These are phyloP conservation scores for Globisporangium echinulatum DNA, from an alignment of 352 stramenopile genomes.

Conservation along the genomic window DNA sequence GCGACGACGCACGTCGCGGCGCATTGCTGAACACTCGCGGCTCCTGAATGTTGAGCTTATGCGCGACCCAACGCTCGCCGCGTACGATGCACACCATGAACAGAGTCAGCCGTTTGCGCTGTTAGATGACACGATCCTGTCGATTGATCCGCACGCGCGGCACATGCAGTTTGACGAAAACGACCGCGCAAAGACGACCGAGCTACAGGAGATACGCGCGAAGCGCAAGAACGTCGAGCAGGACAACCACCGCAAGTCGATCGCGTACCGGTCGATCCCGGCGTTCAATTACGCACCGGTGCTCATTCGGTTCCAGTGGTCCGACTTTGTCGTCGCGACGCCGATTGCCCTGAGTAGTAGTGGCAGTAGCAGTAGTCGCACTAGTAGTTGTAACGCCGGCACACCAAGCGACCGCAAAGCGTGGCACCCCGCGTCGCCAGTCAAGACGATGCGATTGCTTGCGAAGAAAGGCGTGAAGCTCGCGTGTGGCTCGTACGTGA, in stretches of 20 bases:
- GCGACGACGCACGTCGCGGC: conserved; percentile 23
- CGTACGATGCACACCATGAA: conserved; percentile 54
- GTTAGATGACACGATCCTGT: conserved; percentile 47
- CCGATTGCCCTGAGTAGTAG: conserved; percentile 17
- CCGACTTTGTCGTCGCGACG: conserved; percentile 59
- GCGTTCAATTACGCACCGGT: conserved; percentile 66
- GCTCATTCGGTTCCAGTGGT: conserved; percentile 67
- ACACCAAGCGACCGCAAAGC: conserved; percentile 4
- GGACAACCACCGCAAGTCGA: conserved; percentile 50
- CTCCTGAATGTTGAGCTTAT: conserved; percentile 19
- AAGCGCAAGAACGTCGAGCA: conserved; percentile 64
- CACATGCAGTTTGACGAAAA: conserved; percentile 47
- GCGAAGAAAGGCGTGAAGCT: conserved; percentile 54
- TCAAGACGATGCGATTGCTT: conserved; percentile 52
- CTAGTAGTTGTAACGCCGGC: not conserved
- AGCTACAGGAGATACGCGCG: conserved; percentile 31
- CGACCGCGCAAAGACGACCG: conserved; percentile 18
- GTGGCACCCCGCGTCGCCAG: conserved; percentile 22
- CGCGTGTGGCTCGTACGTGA: conserved; percentile 51
- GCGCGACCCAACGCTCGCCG: conserved; percentile 36
- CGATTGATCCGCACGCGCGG: conserved; percentile 33
- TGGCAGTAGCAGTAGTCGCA: too few relatives aligned
- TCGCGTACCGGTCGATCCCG: conserved; percentile 48
- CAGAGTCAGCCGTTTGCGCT: conserved; percentile 39
- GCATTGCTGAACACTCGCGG: conserved; percentile 21